Percentiles rank a stretch among this genome's conserved stretches.
These are phyloP conservation scores for Phytopythium boreale DNA, from an alignment of 352 stramenopile genomes.

Conservation along the genomic window DNA sequence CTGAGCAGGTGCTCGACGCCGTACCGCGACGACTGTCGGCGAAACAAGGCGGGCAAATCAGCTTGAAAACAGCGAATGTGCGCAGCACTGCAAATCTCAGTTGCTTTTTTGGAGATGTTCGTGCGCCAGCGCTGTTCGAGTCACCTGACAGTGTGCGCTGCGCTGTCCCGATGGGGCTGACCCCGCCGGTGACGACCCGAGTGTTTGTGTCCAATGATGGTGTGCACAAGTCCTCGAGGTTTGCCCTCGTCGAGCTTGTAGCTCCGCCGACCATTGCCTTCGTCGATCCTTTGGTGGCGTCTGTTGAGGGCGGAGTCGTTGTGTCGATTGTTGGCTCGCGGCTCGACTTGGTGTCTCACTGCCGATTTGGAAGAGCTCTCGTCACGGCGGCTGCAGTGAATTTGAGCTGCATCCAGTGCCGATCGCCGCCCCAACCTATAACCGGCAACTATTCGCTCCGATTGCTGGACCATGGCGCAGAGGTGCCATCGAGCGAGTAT, in stretches of 20 bases:
- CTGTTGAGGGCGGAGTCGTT: constrained; percentile 33
- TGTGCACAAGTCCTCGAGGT: constrained; percentile 32
- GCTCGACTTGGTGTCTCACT: constrained; percentile 59
- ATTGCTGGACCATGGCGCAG: constrained; percentile 33
- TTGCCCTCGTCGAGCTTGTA: constrained; percentile 34
- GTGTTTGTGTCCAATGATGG: constrained; percentile 60
- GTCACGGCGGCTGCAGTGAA: constrained; percentile 29
- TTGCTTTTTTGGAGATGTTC: constrained; percentile 52
- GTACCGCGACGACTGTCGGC: constrained; percentile 28
- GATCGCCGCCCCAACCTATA: constrained; percentile 32
- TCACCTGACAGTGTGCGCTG: constrained; percentile 36
- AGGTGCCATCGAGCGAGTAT: constrained; percentile 33
- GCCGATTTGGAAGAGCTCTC: constrained; percentile 50
- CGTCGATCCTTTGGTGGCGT: constrained; percentile 26
- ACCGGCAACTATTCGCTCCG: constrained; percentile 38
- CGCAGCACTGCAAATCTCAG: constrained; percentile 34
- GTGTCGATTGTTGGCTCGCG: constrained; percentile 44
- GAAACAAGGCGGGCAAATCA: constrained; percentile 28
- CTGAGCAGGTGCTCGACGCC: constrained; percentile 41
- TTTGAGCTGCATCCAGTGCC: constrained; percentile 24
- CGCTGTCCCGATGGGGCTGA: constrained; percentile 17
- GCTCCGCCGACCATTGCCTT: constrained; percentile 42
- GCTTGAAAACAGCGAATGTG: constrained; percentile 33
- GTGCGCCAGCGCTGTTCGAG: constrained; percentile 25
- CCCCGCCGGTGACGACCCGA: constrained; percentile 17